A percentile compares a stretch with the other conserved stretches of the same genome.
These are phyloP conservation scores for Eimeria necatrix DNA, from an alignment of 169 alveolate species.

Conservation along the genomic window DNA sequence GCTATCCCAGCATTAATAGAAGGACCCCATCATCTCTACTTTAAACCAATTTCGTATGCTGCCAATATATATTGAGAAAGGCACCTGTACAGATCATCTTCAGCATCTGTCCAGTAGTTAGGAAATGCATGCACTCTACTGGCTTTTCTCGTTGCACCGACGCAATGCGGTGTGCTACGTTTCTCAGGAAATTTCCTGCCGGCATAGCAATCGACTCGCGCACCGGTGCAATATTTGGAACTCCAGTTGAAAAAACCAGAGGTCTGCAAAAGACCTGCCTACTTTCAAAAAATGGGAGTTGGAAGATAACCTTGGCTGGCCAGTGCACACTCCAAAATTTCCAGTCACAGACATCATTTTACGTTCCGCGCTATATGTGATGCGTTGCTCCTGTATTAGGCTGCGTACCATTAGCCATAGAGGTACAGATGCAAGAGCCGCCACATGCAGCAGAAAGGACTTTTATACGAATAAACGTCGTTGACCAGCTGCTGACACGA, in stretches of 20 bases:
- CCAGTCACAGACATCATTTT: neutral
- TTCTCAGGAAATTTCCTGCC: slow-evolving; percentile 55
- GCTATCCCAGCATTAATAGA: slow-evolving; percentile 57
- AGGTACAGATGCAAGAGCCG: slow-evolving; percentile 62
- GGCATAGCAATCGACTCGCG: slow-evolving; percentile 65
- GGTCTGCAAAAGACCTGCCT: neutral
- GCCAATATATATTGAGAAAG: neutral
- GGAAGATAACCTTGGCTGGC: neutral
- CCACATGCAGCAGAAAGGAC: slow-evolving; percentile 71
- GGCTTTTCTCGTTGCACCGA: neutral
- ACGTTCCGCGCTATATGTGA: neutral
- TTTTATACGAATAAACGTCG: slow-evolving; percentile 20
- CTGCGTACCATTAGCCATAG: slow-evolving; percentile 62
- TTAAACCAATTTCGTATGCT: slow-evolving; percentile 49
- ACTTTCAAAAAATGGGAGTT: neutral
- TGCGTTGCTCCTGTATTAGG: neutral
- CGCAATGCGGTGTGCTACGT: no score
- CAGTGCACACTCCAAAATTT: neutral
- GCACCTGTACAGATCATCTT: neutral
- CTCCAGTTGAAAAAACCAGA: slow-evolving; percentile 41
- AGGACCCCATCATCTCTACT: slow-evolving; percentile 55
- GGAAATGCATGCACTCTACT: neutral
- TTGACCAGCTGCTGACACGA: neutral
- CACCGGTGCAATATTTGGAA: slow-evolving; percentile 73
- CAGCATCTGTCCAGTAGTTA: neutral